Conservation (phyloP, 2,329 filamentous ascomycete genomes). For the Talaromyces sp. region DNA sequence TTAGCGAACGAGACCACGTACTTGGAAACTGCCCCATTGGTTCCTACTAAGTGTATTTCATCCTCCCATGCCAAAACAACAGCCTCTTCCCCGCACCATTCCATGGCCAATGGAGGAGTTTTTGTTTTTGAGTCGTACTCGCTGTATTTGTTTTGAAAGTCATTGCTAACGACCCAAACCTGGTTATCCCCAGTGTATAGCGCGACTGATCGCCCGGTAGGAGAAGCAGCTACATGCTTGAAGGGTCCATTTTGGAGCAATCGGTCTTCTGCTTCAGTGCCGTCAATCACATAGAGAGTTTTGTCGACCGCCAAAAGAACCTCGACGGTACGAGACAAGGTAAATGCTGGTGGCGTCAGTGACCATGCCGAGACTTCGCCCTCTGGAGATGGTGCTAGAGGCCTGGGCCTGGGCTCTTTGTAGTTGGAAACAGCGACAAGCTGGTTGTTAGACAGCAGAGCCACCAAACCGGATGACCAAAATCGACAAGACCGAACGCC, state of each 20-base stretch:
- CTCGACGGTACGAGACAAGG: conserved; percentile 87
- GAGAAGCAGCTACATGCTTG: conserved; percentile 81
- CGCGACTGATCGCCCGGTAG: conserved; percentile 81
- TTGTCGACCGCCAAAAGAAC: conserved; percentile 78
- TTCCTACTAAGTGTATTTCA: conserved; percentile 89
- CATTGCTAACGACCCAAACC: conserved; percentile 87
- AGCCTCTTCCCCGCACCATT: conserved; percentile 95
- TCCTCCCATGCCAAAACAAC: conserved; percentile 96
- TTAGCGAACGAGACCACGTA: conserved; percentile 21
- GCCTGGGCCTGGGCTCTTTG: conserved; percentile 79
- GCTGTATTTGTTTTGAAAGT: conserved; percentile 87
- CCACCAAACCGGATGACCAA: conserved; percentile 88
- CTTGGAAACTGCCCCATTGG: conserved; percentile 66
- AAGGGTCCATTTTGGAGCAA: conserved; percentile 90
- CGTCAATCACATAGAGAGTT: conserved; percentile 82
- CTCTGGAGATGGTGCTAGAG: conserved; percentile 69
- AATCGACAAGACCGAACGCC: conserved; percentile 87
- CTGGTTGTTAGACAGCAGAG: conserved; percentile 79
- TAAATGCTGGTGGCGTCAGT: conserved; percentile 79
- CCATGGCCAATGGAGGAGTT: conserved; percentile 77
- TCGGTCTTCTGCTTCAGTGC: conserved; percentile 83
- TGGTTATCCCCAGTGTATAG: conserved; percentile 81
- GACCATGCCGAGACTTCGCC: conserved; percentile 83
- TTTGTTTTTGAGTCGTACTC: conserved; percentile 86
- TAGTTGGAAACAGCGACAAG: conserved; percentile 85